Conservation (phyloP, 371 early-diverging fungal genomes). For the Syncephalastrum monosporum region DNA sequence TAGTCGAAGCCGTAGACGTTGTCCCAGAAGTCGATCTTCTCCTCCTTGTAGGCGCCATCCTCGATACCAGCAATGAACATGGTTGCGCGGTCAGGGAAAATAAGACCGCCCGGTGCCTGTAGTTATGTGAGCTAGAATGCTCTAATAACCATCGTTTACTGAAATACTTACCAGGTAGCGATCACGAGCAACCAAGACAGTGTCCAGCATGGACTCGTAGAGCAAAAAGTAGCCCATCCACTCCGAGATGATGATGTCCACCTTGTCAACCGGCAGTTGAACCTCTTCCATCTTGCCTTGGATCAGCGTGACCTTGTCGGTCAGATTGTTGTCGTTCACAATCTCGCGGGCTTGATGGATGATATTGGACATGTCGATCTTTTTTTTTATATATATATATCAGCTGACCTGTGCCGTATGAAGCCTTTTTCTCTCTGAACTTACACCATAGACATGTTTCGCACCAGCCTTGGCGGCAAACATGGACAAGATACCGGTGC, state of each 20-base stretch:
- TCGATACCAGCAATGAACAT: conserved; percentile 93
- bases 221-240: conserved; percentile 99
- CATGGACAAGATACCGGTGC: conserved; percentile 94
- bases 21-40: conserved; percentile 91
- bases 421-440: conserved; percentile 8
- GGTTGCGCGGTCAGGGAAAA: conserved; percentile 92
- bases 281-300: conserved; percentile 98
- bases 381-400: not conserved
- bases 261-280: conserved; percentile 83
- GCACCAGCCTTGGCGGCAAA: conserved; percentile 94
- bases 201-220: conserved; percentile 98
- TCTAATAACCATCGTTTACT: conserved; percentile 5
- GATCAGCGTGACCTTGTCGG: conserved; percentile 81
- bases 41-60: conserved; percentile 92
- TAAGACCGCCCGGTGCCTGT: conserved; percentile 68
- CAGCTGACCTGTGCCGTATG: not conserved
- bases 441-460: conserved; percentile 87
- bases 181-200: conserved; percentile 94
- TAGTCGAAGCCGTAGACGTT: conserved; percentile 94
- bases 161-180: conserved; percentile 69
- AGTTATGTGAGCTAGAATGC: not conserved
- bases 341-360: conserved; percentile 91
- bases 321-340: conserved; percentile 84
- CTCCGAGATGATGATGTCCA: conserved; percentile 96
- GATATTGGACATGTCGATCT: conserved; percentile 96